Evolutionary conservation across 345 rosid species (phyloP).

Genomic region (Rhizophora apiculata): DNA sequence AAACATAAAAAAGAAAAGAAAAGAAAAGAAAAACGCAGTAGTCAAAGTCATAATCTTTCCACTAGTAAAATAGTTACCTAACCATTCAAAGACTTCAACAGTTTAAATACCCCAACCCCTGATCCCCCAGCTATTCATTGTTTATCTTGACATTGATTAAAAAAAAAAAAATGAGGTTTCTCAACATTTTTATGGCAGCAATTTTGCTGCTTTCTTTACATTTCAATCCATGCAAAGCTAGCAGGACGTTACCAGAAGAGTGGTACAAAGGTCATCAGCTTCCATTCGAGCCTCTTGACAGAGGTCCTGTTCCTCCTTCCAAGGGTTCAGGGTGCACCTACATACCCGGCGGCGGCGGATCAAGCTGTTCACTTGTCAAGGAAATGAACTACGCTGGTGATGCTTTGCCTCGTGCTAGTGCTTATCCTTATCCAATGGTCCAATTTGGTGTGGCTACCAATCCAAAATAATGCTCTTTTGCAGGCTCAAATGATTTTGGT

Average conservation of each 20-base stretch:
- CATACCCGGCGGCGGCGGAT: too few relatives aligned
- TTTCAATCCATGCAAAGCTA: slow-evolving; percentile 18
- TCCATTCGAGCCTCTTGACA: slow-evolving; percentile 44
- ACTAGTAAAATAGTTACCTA: slow-evolving; percentile 1
- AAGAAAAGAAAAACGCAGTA: background rate
- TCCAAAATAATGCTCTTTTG: too few relatives aligned
- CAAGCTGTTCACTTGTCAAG: too few relatives aligned
- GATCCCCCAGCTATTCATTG: background rate
- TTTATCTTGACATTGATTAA: background rate
- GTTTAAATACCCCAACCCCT: slow-evolving; percentile 11
- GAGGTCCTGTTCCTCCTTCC: background rate
- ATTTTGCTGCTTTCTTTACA: slow-evolving; percentile 24
- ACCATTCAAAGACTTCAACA: background rate
- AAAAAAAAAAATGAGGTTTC: slow-evolving; percentile 21
- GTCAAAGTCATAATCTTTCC: slow-evolving; percentile 39
- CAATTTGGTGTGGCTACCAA: too few relatives aligned
- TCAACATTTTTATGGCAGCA: slow-evolving; percentile 20
- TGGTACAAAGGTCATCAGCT: background rate
- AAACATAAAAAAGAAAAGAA: background rate
- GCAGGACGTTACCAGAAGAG: slow-evolving; percentile 27
- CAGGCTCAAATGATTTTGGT: too few relatives aligned
- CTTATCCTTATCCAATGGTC: too few relatives aligned
- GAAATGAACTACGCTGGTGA: too few relatives aligned
- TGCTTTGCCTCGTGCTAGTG: too few relatives aligned
- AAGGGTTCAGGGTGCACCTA: too few relatives aligned